Conservation (phyloP, 768 basidiomycete species). For the Neoboletus brunneissimus region DNA sequence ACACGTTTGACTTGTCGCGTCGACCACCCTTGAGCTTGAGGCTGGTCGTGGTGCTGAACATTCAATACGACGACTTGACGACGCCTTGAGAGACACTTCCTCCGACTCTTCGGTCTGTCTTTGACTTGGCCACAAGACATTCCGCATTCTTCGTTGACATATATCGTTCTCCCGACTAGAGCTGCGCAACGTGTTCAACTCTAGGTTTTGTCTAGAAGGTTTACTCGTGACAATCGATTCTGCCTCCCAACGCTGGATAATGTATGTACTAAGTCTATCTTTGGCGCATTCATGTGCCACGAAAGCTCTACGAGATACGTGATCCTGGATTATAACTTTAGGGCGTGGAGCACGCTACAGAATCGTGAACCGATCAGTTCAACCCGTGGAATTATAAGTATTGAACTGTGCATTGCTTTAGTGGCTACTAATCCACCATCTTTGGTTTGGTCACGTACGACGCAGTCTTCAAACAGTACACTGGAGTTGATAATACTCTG, state of each 20-base stretch:
- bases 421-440: neutral
- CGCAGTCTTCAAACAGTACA: conserved; percentile 3
- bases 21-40: no score
- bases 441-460: conserved; percentile 9
- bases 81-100: no score
- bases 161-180: neutral
- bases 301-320: neutral
- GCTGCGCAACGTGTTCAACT: neutral
- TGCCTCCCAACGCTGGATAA: no score
- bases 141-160: neutral
- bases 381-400: neutral
- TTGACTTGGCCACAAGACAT: neutral
- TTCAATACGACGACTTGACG: no score
- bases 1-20: no score
- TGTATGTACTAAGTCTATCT: no score
- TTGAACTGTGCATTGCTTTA: conserved; percentile 11
- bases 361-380: neutral
- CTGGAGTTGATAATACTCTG: conserved; percentile 22
- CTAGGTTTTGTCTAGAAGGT: neutral
- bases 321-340: neutral
- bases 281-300: neutral
- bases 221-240: neutral
- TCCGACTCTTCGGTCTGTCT: no score
- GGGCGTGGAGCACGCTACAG: neutral
- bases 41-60: no score